Base-by-base conservation (phyloP, 495 filamentous ascomycete species). In the Physcia stellaris region DNA sequence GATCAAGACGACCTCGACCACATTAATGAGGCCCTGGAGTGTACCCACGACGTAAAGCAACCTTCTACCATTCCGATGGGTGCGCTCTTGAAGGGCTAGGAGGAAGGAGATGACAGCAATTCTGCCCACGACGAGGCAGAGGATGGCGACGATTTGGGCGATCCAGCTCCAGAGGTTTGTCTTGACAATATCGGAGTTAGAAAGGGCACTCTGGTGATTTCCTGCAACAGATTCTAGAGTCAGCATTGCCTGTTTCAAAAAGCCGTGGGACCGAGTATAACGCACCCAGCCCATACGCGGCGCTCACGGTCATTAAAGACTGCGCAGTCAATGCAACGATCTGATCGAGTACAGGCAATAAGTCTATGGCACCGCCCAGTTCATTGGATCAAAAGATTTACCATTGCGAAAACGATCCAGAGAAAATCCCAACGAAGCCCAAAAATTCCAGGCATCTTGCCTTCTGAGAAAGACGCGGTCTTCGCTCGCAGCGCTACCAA, bases 101-200 rank as follows among this genome's bases (percentile, higher is more conserved):
- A 59, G 40, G n/a, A 59, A 53, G 6, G 56, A 45, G 37, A 57
- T 54, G n/a, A 59, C 50, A 12, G 53, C 53, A 19, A 46, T 48
- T 24, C 54, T 48, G 0, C 52, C 55, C 28, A 52, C 43, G 1
- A 45, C 51, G 13, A 53, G 31, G 13, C 47, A 41, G 11, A 49
- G 28, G 12, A 59, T 50, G 0, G 49, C 44, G 2, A 62, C 35
- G 1, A 54, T 27, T 35, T 59, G 58, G 18, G 53, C 55, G 4
- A 57, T 41, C 56, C 58, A 61, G 19, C 45, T 46, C 50, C 51
- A 60, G 26, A 53, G 45, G 9, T 51, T 39, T 6, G 58, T 51
- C 10, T 40, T 18, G 3, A 44, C 37, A 19, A 35, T 24, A 3
- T 56, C 39, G 2, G 15, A 18, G 2, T 37, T 15, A 2, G 44